Conservation (phyloP, 2,329 filamentous ascomycete species). For the Trichoderma sp. region DNA sequence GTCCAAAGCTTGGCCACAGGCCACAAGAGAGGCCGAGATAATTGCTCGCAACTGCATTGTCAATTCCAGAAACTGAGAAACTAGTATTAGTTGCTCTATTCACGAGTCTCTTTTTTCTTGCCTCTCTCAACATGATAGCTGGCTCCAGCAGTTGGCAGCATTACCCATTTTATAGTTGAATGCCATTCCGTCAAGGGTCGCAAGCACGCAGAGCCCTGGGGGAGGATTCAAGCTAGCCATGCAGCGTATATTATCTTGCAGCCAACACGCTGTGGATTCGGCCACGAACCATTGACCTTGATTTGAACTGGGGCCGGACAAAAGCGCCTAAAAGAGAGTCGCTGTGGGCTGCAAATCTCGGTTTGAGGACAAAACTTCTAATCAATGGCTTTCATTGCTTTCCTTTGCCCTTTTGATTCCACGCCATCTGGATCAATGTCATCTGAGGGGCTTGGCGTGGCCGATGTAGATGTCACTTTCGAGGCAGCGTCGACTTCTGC, state of each 20-base stretch:
- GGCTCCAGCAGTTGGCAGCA: background rate
- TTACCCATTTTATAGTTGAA: background rate
- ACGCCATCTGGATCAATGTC: no score
- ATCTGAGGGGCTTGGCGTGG: no score
- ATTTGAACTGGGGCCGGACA: background rate
- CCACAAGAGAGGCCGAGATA: background rate
- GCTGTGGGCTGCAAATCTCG: background rate
- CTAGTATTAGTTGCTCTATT: background rate
- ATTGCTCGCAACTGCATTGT: constrained; percentile 5
- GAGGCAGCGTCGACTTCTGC: no score
- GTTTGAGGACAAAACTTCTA: background rate
- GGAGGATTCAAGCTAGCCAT: background rate
- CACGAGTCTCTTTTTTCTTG: background rate
- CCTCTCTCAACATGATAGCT: background rate
- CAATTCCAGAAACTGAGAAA: background rate
- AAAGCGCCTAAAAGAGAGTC: background rate
- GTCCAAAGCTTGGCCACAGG: constrained; percentile 9
- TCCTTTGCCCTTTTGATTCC: background rate
- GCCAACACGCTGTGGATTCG: background rate
- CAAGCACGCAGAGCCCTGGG: background rate
- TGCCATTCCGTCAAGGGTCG: background rate
- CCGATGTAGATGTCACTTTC: no score
- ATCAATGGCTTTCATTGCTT: background rate
- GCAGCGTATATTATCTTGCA: background rate
- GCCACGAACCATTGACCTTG: background rate